phyloP scores from a whole-genome alignment of 2,329 filamentous ascomycete species.

The Microdochium trichocladiopsis region DNA sequence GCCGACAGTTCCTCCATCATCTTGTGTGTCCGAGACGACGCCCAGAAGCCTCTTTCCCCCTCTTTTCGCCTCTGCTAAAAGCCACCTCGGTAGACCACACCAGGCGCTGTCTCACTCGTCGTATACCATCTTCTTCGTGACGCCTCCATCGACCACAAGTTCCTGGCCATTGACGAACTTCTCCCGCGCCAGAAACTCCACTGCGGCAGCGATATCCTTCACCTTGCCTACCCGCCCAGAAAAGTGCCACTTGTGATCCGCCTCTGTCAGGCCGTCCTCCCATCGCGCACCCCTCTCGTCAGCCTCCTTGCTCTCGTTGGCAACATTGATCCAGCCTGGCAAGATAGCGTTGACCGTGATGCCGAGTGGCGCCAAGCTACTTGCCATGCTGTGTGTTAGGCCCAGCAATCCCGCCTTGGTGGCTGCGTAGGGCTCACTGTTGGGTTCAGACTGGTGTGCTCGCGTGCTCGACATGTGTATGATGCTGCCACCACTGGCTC shows the following conservation, averaged over 20 bases:
- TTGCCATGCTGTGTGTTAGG: constrained; percentile 38
- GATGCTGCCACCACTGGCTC: constrained; percentile 17
- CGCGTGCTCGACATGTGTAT: constrained; percentile 43
- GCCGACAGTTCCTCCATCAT: too few relatives aligned
- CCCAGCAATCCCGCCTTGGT: constrained; percentile 43
- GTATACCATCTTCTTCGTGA: constrained; percentile 22
- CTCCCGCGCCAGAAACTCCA: constrained; percentile 16
- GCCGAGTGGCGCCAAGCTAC: constrained; percentile 31
- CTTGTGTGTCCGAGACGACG: too few relatives aligned
- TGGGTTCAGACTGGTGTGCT: constrained; percentile 37
- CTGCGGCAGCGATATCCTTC: constrained; percentile 27
- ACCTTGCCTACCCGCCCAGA: constrained; percentile 41
- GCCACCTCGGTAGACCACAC: background rate
- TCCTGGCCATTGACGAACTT: constrained; percentile 19
- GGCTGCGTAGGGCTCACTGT: constrained; percentile 41
- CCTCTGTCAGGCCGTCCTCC: constrained; percentile 35
- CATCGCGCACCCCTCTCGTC: constrained; percentile 30
- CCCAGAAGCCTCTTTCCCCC: too few relatives aligned
- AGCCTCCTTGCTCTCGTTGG: constrained; percentile 21
- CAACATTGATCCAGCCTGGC: constrained; percentile 45
- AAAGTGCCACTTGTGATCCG: constrained; percentile 40
- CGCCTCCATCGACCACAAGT: constrained; percentile 21
- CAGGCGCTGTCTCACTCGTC: constrained; percentile 11
- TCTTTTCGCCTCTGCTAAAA: background rate
- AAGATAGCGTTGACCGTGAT: constrained; percentile 41